Evolutionary conservation across 2,329 filamentous ascomycete species (phyloP), one percentile per base, ranked within the genome.

Genomic region (Parafenestella ontariensis): DNA sequence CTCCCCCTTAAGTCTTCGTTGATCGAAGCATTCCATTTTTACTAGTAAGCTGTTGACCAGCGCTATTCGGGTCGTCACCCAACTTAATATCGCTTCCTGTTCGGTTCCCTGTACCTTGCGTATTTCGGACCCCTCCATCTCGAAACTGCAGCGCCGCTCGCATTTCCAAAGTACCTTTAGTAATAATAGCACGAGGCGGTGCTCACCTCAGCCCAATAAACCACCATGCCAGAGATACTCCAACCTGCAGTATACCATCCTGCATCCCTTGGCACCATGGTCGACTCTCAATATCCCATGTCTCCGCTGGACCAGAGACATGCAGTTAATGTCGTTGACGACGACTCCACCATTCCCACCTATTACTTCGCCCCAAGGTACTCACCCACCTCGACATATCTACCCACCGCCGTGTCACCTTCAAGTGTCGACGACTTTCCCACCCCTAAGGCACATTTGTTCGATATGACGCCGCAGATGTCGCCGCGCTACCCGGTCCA

Each of bases 361-460:
- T 76, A 76, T 64, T 76, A 76, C 73, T 78, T 63, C 62, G 72
- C 70, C 56, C 74, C 70, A 61, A 74, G 64, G 55, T 71, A 70
- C 56, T 73, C 71, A 23, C 56, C 69, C 41, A 63, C 65, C 41
- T 71, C 71, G 33, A 65, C 62, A 46, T 69, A 69, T 44, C 64
- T 65, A 17, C 64, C 72, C 41, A 70, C 67, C 47, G 53, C 69
- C 54, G 52, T 57, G 28, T 78, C 78, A 26, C 82, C 82, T 13
- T 76, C 77, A 21, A 76, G 79, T 64, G 77, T 77, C 65, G 81
- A 83, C 50, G 80, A 91, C 71, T 91, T 91, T 70, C 89, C 88
- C 37, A 90, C 88, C 8, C 88, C 89, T n/a, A 82, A 86, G 66
- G 88, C 85, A 69, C 80, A 87, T 51, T 83, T 87, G 31, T 86